Percentiles rank a stretch among this genome's conserved stretches.
Conservation (phyloP, 2,329 filamentous ascomycete genomes). For the Pyrenophora seminiperda region DNA sequence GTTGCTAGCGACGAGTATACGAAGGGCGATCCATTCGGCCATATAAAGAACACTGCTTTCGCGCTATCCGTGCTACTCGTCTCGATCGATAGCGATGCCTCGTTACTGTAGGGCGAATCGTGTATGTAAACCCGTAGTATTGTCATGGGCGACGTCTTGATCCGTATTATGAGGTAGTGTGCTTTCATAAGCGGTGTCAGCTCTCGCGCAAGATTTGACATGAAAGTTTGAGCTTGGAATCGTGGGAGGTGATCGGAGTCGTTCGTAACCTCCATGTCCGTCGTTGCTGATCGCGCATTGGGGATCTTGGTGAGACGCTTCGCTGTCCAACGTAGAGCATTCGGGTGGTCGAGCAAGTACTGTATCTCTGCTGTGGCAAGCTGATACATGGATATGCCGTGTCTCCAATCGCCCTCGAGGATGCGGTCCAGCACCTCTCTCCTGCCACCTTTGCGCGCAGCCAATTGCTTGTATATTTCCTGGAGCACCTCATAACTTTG, state of each 20-base stretch:
- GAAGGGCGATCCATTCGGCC: constrained; percentile 78
- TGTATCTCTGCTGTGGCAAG: constrained; percentile 61
- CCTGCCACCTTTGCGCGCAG: constrained; percentile 55
- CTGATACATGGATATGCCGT: constrained; percentile 60
- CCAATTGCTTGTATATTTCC: constrained; percentile 52
- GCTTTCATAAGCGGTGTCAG: constrained; percentile 80
- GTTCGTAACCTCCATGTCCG: constrained; percentile 47
- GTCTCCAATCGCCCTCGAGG: constrained; percentile 62
- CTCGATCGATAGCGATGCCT: constrained; percentile 46
- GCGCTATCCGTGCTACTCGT: constrained; percentile 60
- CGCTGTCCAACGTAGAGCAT: constrained; percentile 59
- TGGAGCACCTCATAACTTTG: constrained; percentile 69
- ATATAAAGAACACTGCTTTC: constrained; percentile 77
- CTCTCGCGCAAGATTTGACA: constrained; percentile 74
- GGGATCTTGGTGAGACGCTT: constrained; percentile 52
- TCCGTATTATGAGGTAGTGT: constrained; percentile 80
- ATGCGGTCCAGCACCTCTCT: constrained; percentile 62
- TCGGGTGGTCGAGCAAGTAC: constrained; percentile 59
- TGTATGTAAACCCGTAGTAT: constrained; percentile 79
- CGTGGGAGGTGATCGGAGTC: constrained; percentile 61
- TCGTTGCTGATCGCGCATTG: constrained; percentile 29
- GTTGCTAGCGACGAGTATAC: constrained; percentile 67
- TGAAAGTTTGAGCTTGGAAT: constrained; percentile 80
- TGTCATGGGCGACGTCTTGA: constrained; percentile 69
- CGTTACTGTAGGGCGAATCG: constrained; percentile 76